phyloP scores from a whole-genome alignment of 1,139 yeast species.

The Sugiyamaella novakii region DNA sequence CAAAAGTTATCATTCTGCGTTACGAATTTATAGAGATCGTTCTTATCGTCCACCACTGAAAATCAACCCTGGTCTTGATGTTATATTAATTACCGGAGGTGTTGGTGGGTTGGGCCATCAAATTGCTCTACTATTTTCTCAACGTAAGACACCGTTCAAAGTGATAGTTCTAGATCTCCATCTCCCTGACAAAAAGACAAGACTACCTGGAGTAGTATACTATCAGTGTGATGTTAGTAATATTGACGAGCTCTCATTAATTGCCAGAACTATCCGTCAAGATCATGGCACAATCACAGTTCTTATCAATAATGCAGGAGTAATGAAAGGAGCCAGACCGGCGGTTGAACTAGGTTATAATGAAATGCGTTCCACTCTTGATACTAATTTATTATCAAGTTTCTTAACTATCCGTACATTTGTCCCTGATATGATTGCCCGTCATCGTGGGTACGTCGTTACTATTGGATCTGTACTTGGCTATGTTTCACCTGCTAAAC shows the following conservation, averaged over 20 bases:
- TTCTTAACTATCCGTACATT: constrained; percentile 70
- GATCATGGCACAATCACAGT: constrained; percentile 62
- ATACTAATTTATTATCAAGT: constrained; percentile 68
- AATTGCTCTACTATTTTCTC: constrained; percentile 51
- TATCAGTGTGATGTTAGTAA: constrained; percentile 70
- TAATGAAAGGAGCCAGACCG: constrained; percentile 55
- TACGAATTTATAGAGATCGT: neutral
- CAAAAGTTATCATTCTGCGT: constrained; percentile 1
- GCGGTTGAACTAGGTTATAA: constrained; percentile 55
- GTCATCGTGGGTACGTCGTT: constrained; percentile 71
- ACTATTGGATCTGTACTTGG: constrained; percentile 85
- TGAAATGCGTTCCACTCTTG: constrained; percentile 62
- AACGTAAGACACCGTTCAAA: constrained; percentile 40
- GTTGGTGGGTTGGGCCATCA: constrained; percentile 72
- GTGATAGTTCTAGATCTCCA: constrained; percentile 67
- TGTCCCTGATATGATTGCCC: constrained; percentile 68
- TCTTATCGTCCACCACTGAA: constrained; percentile 12
- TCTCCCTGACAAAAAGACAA: constrained; percentile 46
- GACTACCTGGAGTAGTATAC: constrained; percentile 52
- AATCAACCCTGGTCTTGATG: constrained; percentile 37
- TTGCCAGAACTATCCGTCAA: constrained; percentile 41
- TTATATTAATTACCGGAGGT: constrained; percentile 85
- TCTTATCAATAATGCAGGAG: constrained; percentile 82
- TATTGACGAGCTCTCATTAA: constrained; percentile 22
- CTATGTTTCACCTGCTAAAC: constrained; percentile 76